Evolutionary conservation across 257 asterid species (phyloP).

Genomic region (Nicotiana undulata): DNA sequence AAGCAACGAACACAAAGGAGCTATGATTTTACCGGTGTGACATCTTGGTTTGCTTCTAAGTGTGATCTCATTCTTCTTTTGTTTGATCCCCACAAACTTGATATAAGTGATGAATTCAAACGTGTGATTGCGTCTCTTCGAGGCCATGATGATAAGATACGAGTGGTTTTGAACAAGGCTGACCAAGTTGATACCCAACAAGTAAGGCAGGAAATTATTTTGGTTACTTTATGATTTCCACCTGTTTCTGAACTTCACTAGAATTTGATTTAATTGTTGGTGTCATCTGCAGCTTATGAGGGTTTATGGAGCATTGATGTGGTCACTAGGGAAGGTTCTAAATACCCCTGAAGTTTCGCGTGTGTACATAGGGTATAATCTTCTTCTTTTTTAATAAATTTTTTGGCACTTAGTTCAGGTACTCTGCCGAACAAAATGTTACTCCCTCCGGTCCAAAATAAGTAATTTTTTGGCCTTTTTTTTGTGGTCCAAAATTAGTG

Average conservation of each 20-base stretch:
- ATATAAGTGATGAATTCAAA: conserved; percentile 83
- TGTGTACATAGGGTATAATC: conserved; percentile 81
- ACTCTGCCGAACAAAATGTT: background rate
- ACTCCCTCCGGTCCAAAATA: too few relatives aligned
- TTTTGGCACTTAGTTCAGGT: background rate
- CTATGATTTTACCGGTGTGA: conserved; percentile 49
- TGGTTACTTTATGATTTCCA: background rate
- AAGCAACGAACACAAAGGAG: conserved; percentile 49
- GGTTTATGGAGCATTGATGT: conserved; percentile 97
- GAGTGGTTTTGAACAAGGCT: conserved; percentile 72
- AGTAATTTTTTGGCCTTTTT: too few relatives aligned
- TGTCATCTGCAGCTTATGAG: conserved; percentile 73
- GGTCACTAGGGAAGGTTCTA: conserved; percentile 96
- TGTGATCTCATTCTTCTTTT: conserved; percentile 47
- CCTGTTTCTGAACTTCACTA: background rate
- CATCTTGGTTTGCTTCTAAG: conserved; percentile 53
- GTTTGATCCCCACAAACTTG: conserved; percentile 54
- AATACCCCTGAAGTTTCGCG: conserved; percentile 95
- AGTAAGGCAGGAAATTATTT: conserved; percentile 16
- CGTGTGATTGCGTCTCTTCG: conserved; percentile 82
- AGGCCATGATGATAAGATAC: conserved; percentile 96
- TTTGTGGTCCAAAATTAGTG: too few relatives aligned
- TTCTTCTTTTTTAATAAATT: background rate
- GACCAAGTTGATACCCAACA: conserved; percentile 58
- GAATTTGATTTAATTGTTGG: background rate